Percentiles rank a stretch among this genome's conserved stretches.
phyloP scores from a whole-genome alignment of 257 asterid species.

The Solanum neorickii region DNA sequence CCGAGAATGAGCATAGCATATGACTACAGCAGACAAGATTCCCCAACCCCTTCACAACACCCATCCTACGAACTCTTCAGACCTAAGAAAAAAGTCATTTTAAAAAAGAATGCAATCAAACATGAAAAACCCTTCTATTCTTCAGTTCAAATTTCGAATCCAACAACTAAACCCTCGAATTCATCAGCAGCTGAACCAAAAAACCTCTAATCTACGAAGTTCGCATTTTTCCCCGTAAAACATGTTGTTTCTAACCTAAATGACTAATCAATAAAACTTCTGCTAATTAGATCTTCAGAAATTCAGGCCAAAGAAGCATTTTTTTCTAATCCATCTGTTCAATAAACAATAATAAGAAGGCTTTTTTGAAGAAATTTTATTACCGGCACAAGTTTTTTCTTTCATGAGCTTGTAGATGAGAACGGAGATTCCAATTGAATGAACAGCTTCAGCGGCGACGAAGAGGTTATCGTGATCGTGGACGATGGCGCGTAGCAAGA shows the following conservation, averaged over 20 bases:
- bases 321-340: neutral
- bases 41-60: neutral
- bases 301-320: neutral
- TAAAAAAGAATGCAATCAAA: neutral
- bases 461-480: constrained; percentile 74
- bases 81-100: neutral
- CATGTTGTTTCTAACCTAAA: neutral
- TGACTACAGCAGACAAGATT: neutral
- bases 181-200: neutral
- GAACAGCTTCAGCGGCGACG: constrained; percentile 75
- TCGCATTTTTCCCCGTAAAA: neutral
- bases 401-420: constrained; percentile 64
- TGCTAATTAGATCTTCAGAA: neutral
- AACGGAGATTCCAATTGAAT: constrained; percentile 61
- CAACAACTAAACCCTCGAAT: neutral
- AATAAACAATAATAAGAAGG: neutral
- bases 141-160: neutral
- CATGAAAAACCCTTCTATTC: neutral
- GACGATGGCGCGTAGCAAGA: constrained; percentile 54
- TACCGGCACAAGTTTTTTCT: constrained; percentile 71
- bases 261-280: neutral
- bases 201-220: neutral
- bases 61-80: neutral
- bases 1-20: neutral
- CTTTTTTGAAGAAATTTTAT: neutral